Evolutionary conservation across 768 basidiomycete species (phyloP).

Genomic region (Podaxis sp.): DNA sequence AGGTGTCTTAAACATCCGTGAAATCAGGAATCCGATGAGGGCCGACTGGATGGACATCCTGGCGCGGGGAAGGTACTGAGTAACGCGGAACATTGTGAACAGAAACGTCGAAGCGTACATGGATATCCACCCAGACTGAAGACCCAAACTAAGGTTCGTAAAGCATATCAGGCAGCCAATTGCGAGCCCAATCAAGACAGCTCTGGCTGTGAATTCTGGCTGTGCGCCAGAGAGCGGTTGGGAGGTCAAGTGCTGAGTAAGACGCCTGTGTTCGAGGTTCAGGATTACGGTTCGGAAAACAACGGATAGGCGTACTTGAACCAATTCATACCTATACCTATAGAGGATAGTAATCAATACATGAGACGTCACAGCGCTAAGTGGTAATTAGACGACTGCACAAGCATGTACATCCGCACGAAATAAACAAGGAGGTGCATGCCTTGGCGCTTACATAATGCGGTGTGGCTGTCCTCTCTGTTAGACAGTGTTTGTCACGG

Average conservation of each 20-base stretch:
- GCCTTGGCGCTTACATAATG: background rate
- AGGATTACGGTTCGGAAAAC: background rate
- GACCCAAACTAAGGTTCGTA: constrained; percentile 86
- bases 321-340: constrained; percentile 18
- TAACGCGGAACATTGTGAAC: background rate
- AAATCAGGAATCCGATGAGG: constrained; percentile 86
- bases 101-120: constrained; percentile 47
- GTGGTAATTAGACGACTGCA: background rate
- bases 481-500: background rate
- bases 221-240: constrained; percentile 23
- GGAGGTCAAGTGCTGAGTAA: background rate
- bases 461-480: background rate
- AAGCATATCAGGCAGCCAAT: constrained; percentile 90
- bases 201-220: constrained; percentile 46
- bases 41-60: constrained; percentile 98
- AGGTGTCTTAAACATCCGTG: constrained; percentile 66
- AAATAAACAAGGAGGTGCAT: background rate
- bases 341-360: background rate
- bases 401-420: background rate
- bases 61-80: background rate
- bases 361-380: constrained; percentile 7
- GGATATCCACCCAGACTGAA: constrained; percentile 89
- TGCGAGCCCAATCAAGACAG: constrained; percentile 73
- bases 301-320: constrained; percentile 18
- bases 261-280: background rate